Evolutionary conservation across 2,329 filamentous ascomycete species (phyloP).

Genomic region (Dothistroma pini): DNA sequence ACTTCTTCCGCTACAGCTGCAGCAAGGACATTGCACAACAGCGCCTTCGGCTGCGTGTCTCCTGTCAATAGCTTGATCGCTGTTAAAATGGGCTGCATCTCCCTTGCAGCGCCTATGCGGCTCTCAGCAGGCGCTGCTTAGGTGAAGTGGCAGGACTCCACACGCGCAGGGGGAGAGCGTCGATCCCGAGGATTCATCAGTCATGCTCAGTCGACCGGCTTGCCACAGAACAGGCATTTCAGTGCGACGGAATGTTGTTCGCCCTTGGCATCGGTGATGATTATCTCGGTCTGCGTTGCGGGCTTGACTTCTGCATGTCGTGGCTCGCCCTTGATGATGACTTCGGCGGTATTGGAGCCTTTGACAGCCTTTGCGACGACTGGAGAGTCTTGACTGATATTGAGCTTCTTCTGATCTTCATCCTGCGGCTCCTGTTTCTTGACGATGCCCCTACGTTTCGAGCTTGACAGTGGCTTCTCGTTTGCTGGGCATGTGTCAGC

Average conservation of each 20-base stretch:
- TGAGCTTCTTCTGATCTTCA: constrained; percentile 18
- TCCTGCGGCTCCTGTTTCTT: constrained; percentile 14
- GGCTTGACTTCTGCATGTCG: constrained; percentile 8
- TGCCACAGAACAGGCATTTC: constrained; percentile 30
- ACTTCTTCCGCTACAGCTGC: background rate
- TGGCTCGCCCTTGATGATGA: constrained; percentile 28
- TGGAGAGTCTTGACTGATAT: constrained; percentile 5
- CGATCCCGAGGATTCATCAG: background rate
- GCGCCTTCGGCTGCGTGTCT: background rate
- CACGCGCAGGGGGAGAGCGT: background rate
- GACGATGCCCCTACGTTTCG: background rate
- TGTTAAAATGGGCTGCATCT: background rate
- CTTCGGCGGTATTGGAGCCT: constrained; percentile 19
- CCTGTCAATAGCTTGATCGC: background rate
- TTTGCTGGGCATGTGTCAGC: constrained; percentile 16
- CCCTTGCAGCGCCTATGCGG: background rate
- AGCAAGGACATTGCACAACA: background rate
- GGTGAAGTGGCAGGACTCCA: background rate
- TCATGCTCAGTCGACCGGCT: constrained; percentile 20
- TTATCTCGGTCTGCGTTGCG: constrained; percentile 25
- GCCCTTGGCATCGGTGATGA: constrained; percentile 27
- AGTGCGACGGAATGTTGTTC: constrained; percentile 25
- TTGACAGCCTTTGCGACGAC: constrained; percentile 13
- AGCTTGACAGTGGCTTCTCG: constrained; percentile 2
- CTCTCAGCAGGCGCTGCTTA: background rate